A percentile compares a stretch with the other conserved stretches of the same genome.
Evolutionary conservation across 2,329 filamentous ascomycete genomes (phyloP).

Genomic region (Chaetomium olivaceum): DNA sequence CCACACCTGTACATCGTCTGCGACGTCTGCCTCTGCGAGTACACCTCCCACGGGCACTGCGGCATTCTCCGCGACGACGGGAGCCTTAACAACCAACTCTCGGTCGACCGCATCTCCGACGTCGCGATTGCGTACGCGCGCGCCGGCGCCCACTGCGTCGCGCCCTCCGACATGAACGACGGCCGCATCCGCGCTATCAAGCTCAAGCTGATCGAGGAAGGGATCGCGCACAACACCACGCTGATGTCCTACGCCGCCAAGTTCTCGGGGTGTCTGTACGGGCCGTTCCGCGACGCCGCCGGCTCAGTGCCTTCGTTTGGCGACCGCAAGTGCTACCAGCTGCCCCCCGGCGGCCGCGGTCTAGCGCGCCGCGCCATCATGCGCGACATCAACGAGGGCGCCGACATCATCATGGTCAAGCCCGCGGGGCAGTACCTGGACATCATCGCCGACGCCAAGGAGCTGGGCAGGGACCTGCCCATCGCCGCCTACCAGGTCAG

Average conservation of each 20-base stretch:
- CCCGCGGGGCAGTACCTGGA: conserved; percentile 94
- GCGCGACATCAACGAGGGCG: conserved; percentile 88
- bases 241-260: conserved; percentile 99
- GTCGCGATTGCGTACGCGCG: conserved; percentile 98
- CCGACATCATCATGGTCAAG: conserved; percentile 99
- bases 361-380: conserved; percentile 87
- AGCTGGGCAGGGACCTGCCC: conserved; percentile 86
- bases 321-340: conserved; percentile 94
- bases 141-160: conserved; percentile 94
- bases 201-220: conserved; percentile 92
- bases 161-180: conserved; percentile 98
- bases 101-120: conserved; percentile 91
- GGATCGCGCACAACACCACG: conserved; percentile 85
- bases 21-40: conserved; percentile 97
- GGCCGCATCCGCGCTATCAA: conserved; percentile 97
- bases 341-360: conserved; percentile 88
- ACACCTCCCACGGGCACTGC: conserved; percentile 96
- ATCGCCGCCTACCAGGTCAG: conserved; percentile 96
- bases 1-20: conserved; percentile 87
- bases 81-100: conserved; percentile 87
- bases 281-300: conserved; percentile 94
- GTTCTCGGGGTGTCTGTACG: conserved; percentile 94
- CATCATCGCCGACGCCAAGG: conserved; percentile 96
- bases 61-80: conserved; percentile 93
- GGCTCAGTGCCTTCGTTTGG: conserved; percentile 89